A percentile compares a stretch with the other conserved stretches of the same genome.
Conservation (phyloP, 2,329 filamentous ascomycete genomes). For the Hypoxylon rubiginosum region DNA sequence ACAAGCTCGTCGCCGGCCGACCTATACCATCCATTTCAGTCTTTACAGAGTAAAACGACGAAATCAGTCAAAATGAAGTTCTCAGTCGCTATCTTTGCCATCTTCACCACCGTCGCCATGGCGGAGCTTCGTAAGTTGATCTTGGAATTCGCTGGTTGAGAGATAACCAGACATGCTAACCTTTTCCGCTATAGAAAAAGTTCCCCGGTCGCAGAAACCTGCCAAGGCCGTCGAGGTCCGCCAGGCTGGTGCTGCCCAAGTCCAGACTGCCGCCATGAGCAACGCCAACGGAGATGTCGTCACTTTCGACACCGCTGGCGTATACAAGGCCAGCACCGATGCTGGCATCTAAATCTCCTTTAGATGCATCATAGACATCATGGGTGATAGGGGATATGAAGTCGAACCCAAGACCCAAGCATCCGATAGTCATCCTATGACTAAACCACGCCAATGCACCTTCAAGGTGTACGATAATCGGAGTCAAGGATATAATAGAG, state of each 20-base stretch:
- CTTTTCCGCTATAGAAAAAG: slow-evolving; percentile 49
- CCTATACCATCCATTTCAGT: slow-evolving; percentile 54
- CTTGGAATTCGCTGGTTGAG: not conserved
- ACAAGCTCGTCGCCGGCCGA: slow-evolving; percentile 67
- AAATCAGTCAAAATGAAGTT: slow-evolving; percentile 66
- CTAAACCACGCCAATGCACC: slow-evolving; percentile 8
- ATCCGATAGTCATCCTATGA: slow-evolving; percentile 31
- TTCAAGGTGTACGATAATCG: slow-evolving; percentile 21
- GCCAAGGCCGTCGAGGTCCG: slow-evolving; percentile 46
- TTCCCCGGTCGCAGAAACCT: slow-evolving; percentile 50
- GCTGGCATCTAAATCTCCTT: slow-evolving; percentile 53
- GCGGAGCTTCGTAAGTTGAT: slow-evolving; percentile 54
- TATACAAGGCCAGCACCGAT: slow-evolving; percentile 58
- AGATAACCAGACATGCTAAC: slow-evolving; percentile 24
- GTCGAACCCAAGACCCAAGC: slow-evolving; percentile 26
- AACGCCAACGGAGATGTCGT: slow-evolving; percentile 61
- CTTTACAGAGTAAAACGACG: slow-evolving; percentile 42
- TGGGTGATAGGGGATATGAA: slow-evolving; percentile 24
- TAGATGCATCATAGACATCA: not conserved
- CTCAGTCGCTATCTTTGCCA: slow-evolving; percentile 61
- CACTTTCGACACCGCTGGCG: slow-evolving; percentile 58
- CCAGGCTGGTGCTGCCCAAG: slow-evolving; percentile 49
- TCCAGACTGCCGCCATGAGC: slow-evolving; percentile 62
- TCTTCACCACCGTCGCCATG: slow-evolving; percentile 60
- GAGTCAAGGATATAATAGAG: slow-evolving; percentile 36